These are phyloP conservation scores for Phaeomoniella chlamydospora DNA, from an alignment of 2,329 filamentous ascomycete species.

Conservation along the genomic window DNA sequence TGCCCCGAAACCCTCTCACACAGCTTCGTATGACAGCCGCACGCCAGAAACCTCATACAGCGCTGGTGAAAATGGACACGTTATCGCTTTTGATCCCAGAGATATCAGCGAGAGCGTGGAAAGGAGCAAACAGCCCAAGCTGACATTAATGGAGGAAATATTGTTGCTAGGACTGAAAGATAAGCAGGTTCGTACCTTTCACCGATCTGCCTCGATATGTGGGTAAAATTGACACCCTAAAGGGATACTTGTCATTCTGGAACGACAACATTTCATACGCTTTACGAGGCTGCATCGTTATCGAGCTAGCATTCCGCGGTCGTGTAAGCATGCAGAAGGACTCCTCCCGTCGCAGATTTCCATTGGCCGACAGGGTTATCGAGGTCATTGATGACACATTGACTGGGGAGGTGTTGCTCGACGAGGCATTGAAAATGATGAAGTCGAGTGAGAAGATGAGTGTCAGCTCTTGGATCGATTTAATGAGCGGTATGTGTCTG, in stretches of 20 bases:
- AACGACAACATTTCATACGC: conserved; percentile 99
- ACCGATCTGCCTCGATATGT: too few relatives aligned
- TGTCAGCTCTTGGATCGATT: conserved; percentile 95
- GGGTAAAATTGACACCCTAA: conserved; percentile 2
- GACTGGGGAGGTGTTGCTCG: conserved; percentile 90
- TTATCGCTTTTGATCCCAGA: conserved; percentile 92
- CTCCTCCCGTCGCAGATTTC: conserved; percentile 78
- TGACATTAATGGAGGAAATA: conserved; percentile 98
- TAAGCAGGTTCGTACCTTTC: conserved; percentile 61
- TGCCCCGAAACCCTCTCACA: conserved; percentile 39
- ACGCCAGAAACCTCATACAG: conserved; percentile 69
- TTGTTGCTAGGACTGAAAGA: conserved; percentile 91
- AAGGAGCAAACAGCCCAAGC: conserved; percentile 91
- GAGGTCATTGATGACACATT: conserved; percentile 94
- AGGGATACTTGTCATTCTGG: conserved; percentile 99
- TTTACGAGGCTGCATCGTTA: conserved; percentile 91
- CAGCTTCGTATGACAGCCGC: conserved; percentile 39
- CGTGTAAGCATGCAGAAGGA: conserved; percentile 98
- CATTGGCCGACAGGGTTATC: conserved; percentile 81
- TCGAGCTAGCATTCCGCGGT: conserved; percentile 90
- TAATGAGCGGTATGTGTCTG: conserved; percentile 96
- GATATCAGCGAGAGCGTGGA: conserved; percentile 96
- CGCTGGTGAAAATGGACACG: conserved; percentile 82
- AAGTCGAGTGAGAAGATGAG: conserved; percentile 99
- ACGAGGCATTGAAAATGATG: conserved; percentile 99